Percentiles rank a stretch among this genome's conserved stretches.
Conservation (phyloP, 169 alveolate genomes). For the Babesia microti region DNA sequence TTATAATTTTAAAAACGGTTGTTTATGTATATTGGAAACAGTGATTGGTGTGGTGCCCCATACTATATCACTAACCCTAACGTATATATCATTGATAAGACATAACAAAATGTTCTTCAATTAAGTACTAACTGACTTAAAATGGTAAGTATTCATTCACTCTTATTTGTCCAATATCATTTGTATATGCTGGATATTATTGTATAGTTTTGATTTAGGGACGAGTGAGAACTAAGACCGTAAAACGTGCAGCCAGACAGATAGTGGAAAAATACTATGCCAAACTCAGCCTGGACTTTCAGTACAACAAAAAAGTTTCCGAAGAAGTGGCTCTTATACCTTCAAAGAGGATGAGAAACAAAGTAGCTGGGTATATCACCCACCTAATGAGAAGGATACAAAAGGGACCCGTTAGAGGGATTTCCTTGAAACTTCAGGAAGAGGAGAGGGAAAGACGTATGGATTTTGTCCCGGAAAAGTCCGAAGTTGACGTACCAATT, state of each 20-base stretch:
- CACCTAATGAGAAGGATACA: constrained; percentile 87
- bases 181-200: constrained; percentile 1
- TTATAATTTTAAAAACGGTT: not conserved
- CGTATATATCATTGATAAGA: constrained; percentile 1
- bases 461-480: constrained; percentile 92
- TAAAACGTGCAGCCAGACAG: constrained; percentile 97
- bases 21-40: not conserved
- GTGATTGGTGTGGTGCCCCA: not conserved
- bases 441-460: constrained; percentile 97
- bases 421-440: constrained; percentile 98
- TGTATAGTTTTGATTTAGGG: constrained; percentile 74
- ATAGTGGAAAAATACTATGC: constrained; percentile 96
- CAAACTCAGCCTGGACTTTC: constrained; percentile 93
- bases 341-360: constrained; percentile 93
- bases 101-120: not conserved
- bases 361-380: constrained; percentile 95
- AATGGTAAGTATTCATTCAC: not conserved
- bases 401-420: constrained; percentile 99
- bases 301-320: constrained; percentile 95
- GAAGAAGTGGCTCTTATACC: constrained; percentile 98
- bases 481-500: constrained; percentile 80
- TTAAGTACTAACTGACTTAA: not conserved
- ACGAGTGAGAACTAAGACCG: constrained; percentile 99
- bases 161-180: constrained; percentile 3
- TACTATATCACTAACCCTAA: not conserved